These are phyloP conservation scores for Conticribra guillardii DNA, from an alignment of 108 stramenopile species.

Conservation along the genomic window DNA sequence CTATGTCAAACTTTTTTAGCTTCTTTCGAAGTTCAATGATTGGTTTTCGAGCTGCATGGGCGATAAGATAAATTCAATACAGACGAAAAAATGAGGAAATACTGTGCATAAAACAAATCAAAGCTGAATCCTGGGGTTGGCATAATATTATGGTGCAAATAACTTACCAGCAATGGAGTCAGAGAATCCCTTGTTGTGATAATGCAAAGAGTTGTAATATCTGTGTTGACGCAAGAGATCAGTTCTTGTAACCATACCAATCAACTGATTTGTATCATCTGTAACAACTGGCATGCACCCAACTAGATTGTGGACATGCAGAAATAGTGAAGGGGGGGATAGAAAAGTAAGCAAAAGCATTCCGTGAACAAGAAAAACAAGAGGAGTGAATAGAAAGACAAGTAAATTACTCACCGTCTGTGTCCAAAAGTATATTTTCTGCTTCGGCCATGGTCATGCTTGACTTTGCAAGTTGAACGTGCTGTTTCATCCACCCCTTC, in stretches of 20 bases:
- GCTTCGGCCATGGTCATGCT: conserved; percentile 84
- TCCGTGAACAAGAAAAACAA: not conserved
- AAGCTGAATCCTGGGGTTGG: not conserved
- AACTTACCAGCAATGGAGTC: conserved; percentile 56
- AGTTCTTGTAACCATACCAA: conserved; percentile 90
- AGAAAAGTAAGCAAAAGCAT: not conserved
- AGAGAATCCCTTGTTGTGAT: conserved; percentile 89
- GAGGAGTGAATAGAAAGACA: no score
- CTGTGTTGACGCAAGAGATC: conserved; percentile 86
- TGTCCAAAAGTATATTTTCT: conserved; percentile 78
- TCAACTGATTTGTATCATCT: conserved; percentile 72
- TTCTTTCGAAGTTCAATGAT: conserved; percentile 82
- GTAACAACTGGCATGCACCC: conserved; percentile 87
- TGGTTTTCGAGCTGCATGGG: conserved; percentile 69
- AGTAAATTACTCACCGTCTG: conserved; percentile 69
- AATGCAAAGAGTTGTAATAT: conserved; percentile 86
- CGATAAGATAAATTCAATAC: no score
- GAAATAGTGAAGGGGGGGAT: not conserved
- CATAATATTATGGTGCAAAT: conserved; percentile 1
- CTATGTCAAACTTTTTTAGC: conserved; percentile 83
- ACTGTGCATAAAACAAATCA: not conserved
- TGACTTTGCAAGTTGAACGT: conserved; percentile 76
- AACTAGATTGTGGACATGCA: no score
- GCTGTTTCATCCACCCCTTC: conserved; percentile 93
- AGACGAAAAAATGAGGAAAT: conserved; percentile 8